Conservation (phyloP, 495 filamentous ascomycete species). For the Bathelium albidoporum region DNA sequence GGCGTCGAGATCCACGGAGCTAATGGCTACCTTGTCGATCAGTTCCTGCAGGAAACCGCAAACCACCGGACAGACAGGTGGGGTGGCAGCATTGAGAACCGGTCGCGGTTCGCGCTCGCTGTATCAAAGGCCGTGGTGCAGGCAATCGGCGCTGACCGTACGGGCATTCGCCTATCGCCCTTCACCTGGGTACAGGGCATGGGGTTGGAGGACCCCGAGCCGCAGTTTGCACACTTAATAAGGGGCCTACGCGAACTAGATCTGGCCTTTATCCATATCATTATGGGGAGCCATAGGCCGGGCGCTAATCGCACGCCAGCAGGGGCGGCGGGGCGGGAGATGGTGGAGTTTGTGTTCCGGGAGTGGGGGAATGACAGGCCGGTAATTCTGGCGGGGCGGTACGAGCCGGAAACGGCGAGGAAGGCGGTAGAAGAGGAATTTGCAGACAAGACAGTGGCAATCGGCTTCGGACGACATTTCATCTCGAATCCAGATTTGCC, state of each 20-base stretch:
- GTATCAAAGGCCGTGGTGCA: conserved; percentile 50
- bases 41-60: conserved; percentile 53
- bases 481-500: conserved; percentile 61
- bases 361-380: conserved; percentile 38
- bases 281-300: conserved; percentile 32
- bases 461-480: conserved; percentile 50
- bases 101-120: conserved; percentile 56
- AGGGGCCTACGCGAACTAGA: conserved; percentile 36
- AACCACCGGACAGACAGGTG: conserved; percentile 58
- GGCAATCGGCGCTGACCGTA: conserved; percentile 53
- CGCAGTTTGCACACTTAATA: conserved; percentile 52
- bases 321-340: conserved; percentile 22
- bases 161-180: conserved; percentile 53
- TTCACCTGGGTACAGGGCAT: conserved; percentile 56
- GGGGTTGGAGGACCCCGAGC: conserved; percentile 48
- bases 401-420: conserved; percentile 35
- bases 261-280: conserved; percentile 54
- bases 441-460: conserved; percentile 35
- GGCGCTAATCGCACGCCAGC: neutral
- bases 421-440: conserved; percentile 44
- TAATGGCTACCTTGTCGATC: conserved; percentile 68
- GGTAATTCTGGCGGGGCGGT: conserved; percentile 52
- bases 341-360: conserved; percentile 42
- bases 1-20: conserved; percentile 66
- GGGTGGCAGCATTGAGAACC: conserved; percentile 62